phyloP scores from a whole-genome alignment of 2,329 filamentous ascomycete species.

The Blastomyces percursus region DNA sequence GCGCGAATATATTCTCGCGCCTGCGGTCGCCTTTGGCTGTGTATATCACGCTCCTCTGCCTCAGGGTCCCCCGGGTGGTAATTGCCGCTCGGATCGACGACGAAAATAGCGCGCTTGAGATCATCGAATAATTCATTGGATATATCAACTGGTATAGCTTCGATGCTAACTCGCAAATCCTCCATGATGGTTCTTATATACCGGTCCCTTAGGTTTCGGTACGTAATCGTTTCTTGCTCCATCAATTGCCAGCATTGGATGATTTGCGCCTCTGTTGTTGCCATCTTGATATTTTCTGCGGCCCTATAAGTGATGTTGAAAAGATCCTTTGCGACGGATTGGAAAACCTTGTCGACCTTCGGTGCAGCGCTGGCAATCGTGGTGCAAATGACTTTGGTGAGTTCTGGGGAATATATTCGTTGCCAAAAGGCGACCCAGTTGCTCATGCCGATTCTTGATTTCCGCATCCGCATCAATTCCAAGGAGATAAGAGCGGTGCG shows the following conservation, averaged over 20 bases:
- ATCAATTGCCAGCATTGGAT: conserved; percentile 18
- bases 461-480: conserved; percentile 23
- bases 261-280: conserved; percentile 18
- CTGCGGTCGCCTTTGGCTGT: conserved; percentile 9
- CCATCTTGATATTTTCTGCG: conserved; percentile 13
- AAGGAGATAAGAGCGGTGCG: conserved; percentile 20
- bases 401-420: conserved; percentile 17
- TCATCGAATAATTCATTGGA: conserved; percentile 21
- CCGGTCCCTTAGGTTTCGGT: conserved; percentile 17
- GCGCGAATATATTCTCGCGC: conserved; percentile 8
- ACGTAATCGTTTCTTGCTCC: conserved; percentile 18
- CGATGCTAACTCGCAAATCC: conserved; percentile 18
- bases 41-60: conserved; percentile 19
- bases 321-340: conserved; percentile 18
- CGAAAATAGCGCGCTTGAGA: conserved; percentile 24
- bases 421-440: conserved; percentile 24
- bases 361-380: conserved; percentile 12
- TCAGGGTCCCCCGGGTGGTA: conserved; percentile 23
- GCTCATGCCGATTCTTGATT: conserved; percentile 20
- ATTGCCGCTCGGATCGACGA: conserved; percentile 21
- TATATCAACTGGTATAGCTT: conserved; percentile 22
- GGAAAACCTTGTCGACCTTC: conserved; percentile 21
- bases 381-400: conserved; percentile 11
- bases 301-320: conserved; percentile 17
- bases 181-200: conserved; percentile 18